Evolutionary conservation across 164 flowering plant genomes (phyloP).

Genomic region (Warburgia ugandensis): DNA sequence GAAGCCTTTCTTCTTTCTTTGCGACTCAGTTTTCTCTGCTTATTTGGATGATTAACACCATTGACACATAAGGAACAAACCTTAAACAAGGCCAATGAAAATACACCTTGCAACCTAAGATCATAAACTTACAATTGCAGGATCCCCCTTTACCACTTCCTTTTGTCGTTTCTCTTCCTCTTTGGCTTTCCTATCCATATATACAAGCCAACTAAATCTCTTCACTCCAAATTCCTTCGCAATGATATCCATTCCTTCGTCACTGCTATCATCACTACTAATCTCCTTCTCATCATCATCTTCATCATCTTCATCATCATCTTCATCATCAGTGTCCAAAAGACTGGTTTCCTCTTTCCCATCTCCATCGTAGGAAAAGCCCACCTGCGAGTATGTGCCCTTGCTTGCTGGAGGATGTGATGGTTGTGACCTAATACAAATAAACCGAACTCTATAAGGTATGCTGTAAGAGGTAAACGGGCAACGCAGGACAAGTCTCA

Average conservation of each 20-base stretch:
- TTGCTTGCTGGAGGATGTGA: conserved; percentile 63
- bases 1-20: conserved; percentile 96
- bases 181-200: conserved; percentile 92
- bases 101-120: background rate
- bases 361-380: conserved; percentile 83
- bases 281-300: conserved; percentile 82
- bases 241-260: conserved; percentile 84
- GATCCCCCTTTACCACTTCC: conserved; percentile 93
- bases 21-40: conserved; percentile 90
- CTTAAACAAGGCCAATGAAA: background rate
- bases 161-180: conserved; percentile 93
- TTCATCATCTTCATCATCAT: conserved; percentile 69
- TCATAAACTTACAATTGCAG: conserved; percentile 69
- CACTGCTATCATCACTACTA: conserved; percentile 93
- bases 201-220: conserved; percentile 95
- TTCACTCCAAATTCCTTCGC: conserved; percentile 98
- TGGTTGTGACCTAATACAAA: conserved; percentile 38
- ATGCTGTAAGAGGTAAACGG: background rate
- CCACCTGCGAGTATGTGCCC: conserved; percentile 96
- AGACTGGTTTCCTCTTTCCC: conserved; percentile 55
- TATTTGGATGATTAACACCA: conserved; percentile 4
- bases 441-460: conserved; percentile 4
- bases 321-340: conserved; percentile 64
- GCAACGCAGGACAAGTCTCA: background rate
- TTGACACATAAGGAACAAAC: background rate